A percentile compares a stretch with the other conserved stretches of the same genome.
These are phyloP conservation scores for Sclerotiophoma versabilis DNA, from an alignment of 2,329 filamentous ascomycete genomes.

Conservation along the genomic window DNA sequence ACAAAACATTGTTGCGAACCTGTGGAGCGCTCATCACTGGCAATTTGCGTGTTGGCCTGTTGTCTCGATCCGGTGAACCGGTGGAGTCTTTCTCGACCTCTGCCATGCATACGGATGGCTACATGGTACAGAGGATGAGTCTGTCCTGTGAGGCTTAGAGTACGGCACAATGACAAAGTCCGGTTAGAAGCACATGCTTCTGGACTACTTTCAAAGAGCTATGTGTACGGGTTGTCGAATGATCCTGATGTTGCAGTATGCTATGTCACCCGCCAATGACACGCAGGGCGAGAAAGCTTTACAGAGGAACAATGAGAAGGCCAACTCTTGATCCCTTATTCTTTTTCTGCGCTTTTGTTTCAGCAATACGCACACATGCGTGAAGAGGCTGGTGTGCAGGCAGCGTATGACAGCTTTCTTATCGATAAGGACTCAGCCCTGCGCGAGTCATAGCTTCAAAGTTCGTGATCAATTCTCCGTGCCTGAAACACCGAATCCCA, in stretches of 20 bases:
- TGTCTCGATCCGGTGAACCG: neutral
- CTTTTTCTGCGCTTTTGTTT: neutral
- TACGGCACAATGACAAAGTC: no score
- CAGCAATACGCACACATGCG: no score
- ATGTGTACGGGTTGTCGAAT: neutral
- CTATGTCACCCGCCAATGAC: neutral
- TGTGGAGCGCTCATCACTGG: neutral
- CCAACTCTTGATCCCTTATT: no score
- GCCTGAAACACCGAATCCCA: neutral
- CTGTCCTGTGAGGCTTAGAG: neutral
- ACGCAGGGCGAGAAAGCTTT: neutral
- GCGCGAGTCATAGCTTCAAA: conserved; percentile 19
- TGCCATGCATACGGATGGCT: neutral
- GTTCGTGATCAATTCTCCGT: conserved; percentile 9
- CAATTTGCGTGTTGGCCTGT: no score
- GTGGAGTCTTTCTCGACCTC: neutral
- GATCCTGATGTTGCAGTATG: neutral
- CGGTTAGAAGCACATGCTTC: no score
- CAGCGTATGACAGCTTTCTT: neutral
- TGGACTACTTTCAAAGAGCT: neutral
- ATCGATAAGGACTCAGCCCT: conserved; percentile 14
- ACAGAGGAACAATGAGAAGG: neutral
- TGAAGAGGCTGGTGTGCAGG: no score
- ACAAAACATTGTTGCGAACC: neutral
- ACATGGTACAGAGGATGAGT: neutral